Evolutionary conservation across 1,284 basidiomycete genomes (phyloP).

Genomic region (Mycena sp.): DNA sequence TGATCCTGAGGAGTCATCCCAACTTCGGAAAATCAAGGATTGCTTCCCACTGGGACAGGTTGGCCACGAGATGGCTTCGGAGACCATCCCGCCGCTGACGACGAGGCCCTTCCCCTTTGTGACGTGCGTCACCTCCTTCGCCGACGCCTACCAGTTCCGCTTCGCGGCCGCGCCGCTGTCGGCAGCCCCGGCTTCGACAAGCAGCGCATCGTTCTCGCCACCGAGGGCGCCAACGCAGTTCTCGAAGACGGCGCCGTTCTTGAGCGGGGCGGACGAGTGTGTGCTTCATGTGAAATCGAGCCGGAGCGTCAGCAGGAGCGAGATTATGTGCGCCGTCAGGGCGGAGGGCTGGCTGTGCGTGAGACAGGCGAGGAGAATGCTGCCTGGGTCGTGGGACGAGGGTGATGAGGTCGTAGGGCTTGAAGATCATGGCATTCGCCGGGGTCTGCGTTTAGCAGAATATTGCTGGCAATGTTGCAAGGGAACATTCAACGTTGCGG

Average conservation of each 20-base stretch:
- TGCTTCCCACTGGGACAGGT: slow-evolving; percentile 70
- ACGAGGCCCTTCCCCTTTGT: too few relatives aligned
- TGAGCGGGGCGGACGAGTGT: too few relatives aligned
- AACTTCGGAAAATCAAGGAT: not conserved
- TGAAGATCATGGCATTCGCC: slow-evolving; percentile 63
- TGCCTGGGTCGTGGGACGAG: slow-evolving; percentile 76
- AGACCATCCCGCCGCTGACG: slow-evolving; percentile 68
- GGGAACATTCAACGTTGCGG: too few relatives aligned
- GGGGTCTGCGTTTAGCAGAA: slow-evolving; percentile 57
- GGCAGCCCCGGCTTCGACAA: too few relatives aligned
- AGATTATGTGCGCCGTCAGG: slow-evolving; percentile 83
- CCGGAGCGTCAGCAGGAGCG: slow-evolving; percentile 81
- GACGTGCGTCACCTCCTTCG: too few relatives aligned
- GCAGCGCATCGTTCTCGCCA: too few relatives aligned
- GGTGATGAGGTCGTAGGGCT: slow-evolving; percentile 80
- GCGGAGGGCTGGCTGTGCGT: slow-evolving; percentile 82
- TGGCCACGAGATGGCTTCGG: slow-evolving; percentile 68
- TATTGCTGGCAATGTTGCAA: slow-evolving; percentile 40
- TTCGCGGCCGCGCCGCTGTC: too few relatives aligned
- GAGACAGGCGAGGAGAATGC: slow-evolving; percentile 84
- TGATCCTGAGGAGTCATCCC: slow-evolving; percentile 53
- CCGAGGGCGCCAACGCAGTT: too few relatives aligned
- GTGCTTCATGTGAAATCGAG: too few relatives aligned
- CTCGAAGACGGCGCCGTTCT: too few relatives aligned
- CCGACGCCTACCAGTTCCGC: too few relatives aligned